Conservation (phyloP, 2,329 filamentous ascomycete genomes). For the Fusarium annulatum region DNA sequence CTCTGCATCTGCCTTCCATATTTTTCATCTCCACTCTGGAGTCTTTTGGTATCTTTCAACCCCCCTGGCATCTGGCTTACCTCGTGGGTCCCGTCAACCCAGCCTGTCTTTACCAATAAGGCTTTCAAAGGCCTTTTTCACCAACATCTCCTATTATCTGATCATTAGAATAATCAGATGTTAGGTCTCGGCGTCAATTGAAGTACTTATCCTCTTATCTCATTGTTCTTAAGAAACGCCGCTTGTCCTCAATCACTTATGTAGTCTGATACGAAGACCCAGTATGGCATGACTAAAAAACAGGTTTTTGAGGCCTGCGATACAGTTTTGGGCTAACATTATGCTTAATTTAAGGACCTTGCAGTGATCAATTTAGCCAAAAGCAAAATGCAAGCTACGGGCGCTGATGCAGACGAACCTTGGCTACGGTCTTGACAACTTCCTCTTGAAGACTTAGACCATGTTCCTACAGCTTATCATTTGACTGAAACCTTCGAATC, state of each 20-base stretch:
- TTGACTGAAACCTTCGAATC: neutral
- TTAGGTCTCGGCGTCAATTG: fast-evolving
- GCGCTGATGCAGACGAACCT: neutral
- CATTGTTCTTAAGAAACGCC: fast-evolving
- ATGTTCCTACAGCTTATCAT: neutral
- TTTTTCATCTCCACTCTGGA: fast-evolving
- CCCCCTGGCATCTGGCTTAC: no score
- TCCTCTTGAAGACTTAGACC: neutral
- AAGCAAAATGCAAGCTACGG: neutral
- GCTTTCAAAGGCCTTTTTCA: fast-evolving
- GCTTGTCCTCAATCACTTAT: neutral
- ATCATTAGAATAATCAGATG: neutral
- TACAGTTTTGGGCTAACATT: neutral
- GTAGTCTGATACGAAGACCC: fast-evolving
- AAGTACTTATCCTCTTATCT: neutral
- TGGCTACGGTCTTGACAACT: neutral
- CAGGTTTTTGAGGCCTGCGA: fast-evolving
- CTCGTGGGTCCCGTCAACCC: no score
- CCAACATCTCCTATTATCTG: neutral
- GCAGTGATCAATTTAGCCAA: neutral
- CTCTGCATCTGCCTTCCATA: no score
- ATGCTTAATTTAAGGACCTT: neutral
- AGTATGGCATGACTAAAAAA: no score
- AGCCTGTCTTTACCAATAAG: neutral
- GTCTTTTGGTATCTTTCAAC: neutral